Evolutionary conservation across 176 grass and related monocot genomes (phyloP), one percentile per base, ranked within the genome.

Genomic region (Miscanthus lutarioriparius): DNA sequence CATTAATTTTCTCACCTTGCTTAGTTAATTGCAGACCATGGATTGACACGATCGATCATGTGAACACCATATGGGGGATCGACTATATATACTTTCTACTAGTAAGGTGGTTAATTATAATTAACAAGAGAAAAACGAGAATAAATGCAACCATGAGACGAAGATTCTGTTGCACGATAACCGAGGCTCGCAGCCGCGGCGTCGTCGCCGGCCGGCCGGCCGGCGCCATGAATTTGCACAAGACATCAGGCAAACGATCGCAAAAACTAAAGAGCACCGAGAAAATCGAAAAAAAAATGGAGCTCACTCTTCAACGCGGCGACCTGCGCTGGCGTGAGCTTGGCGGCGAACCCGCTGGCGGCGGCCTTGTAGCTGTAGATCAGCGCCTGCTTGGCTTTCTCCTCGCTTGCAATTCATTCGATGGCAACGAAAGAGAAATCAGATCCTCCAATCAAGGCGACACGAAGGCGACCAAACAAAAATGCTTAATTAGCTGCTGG

Each of bases 281-380:
- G 23, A 28, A 71, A 47, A 47, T 28, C 1, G 4, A 17, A 0
- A 47, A 0, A 2, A 26, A 1, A 4, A 6, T 1, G 19, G 4
- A 76, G 92, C 92, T 91, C 68, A 97, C 95, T 86, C 54, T 48
- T 35, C 58, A 97, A 33, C 22, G 81, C 72, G 14, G 84, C 64
- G 20, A 92, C 43, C 90, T 97, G 90, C 72, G 75, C 14, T 20
- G 43, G 85, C 62, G 95, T 94, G 77, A 97, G 87, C 64, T 77
- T 94, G 22, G 92, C 92, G 1, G 95, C 75, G 87, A 97, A 97
- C 53, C 95, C 92, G 73, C 90, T 92, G 30, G 58, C 37, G 2
- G 75, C 88, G 11, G 70, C 63, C 37, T 8, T 81, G 82, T 92
- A 97, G 65, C 88, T 91, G 85, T 97, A 94, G 66, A 97, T n/a